Conservation (phyloP, 257 asterid genomes). For the Jacaranda mimosifolia region DNA sequence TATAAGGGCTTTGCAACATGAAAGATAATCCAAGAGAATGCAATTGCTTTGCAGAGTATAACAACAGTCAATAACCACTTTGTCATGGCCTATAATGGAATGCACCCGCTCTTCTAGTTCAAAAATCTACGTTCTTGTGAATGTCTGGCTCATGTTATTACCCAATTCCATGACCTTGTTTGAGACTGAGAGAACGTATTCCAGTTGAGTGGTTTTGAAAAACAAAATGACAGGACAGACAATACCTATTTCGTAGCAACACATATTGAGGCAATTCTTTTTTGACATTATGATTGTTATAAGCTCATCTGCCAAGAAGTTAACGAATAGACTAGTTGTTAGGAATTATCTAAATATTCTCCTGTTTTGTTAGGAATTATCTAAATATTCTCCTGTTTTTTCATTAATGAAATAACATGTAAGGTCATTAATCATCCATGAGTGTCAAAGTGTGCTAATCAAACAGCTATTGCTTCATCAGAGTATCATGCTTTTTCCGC, state of each 20-base stretch:
- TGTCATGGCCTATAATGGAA: not conserved
- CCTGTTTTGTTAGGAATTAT: too few relatives aligned
- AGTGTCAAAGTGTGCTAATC: too few relatives aligned
- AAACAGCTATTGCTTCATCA: too few relatives aligned
- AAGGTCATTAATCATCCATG: too few relatives aligned
- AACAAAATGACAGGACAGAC: conserved; percentile 5
- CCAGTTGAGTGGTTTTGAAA: not conserved
- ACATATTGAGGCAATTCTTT: too few relatives aligned
- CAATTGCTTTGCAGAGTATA: not conserved
- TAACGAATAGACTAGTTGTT: too few relatives aligned
- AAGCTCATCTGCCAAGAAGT: too few relatives aligned
- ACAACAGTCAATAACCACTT: not conserved
- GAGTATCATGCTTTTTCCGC: too few relatives aligned
- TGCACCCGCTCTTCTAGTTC: not conserved
- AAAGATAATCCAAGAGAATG: conserved; percentile 2
- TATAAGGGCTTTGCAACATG: not conserved
- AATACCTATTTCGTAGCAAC: not conserved
- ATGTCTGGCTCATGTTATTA: not conserved
- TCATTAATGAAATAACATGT: not conserved
- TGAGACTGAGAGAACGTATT: not conserved
- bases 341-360: too few relatives aligned
- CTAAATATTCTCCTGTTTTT: too few relatives aligned
- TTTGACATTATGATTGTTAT: too few relatives aligned
- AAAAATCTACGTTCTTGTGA: not conserved
- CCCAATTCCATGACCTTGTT: not conserved